These are phyloP conservation scores for Chaetomiaceae sp. DNA, from an alignment of 2,329 filamentous ascomycete genomes.

Conservation along the genomic window DNA sequence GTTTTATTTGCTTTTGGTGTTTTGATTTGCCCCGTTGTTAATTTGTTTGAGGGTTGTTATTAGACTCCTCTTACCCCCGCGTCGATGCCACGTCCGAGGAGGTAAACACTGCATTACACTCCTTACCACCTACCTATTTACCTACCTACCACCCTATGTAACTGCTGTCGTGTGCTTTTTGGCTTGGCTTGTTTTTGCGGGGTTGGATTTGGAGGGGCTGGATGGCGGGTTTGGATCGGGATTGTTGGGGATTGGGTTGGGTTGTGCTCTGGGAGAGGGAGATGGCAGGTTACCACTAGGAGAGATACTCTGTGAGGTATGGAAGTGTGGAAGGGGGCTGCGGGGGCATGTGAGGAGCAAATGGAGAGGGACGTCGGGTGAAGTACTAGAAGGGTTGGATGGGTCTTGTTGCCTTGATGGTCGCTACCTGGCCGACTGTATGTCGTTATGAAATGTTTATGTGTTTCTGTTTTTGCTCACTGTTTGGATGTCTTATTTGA, in stretches of 20 bases:
- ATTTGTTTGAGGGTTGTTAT: constrained; percentile 1
- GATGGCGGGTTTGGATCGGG: too few relatives aligned
- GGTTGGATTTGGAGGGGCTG: background rate
- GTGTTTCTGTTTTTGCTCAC: background rate
- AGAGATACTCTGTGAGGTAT: too few relatives aligned
- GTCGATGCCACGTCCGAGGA: constrained; percentile 7
- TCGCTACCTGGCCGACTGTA: background rate
- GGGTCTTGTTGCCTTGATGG: background rate
- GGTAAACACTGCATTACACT: background rate
- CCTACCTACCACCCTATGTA: too few relatives aligned
- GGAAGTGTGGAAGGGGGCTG: too few relatives aligned
- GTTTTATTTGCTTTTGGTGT: background rate
- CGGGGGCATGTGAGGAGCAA: too few relatives aligned
- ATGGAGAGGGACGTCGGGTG: too few relatives aligned
- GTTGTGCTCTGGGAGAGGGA: too few relatives aligned
- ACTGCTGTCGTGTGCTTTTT: background rate
- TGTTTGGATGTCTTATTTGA: background rate
- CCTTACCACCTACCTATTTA: too few relatives aligned
- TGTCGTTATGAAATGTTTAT: constrained; percentile 7
- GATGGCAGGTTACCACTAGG: too few relatives aligned
- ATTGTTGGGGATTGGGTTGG: background rate
- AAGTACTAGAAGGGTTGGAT: background rate
- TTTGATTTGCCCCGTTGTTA: background rate
- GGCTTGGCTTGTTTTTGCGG: background rate
- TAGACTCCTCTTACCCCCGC: constrained; percentile 7